phyloP scores from a whole-genome alignment of 2,329 filamentous ascomycete genomes.

The Cercospora berteroae region DNA sequence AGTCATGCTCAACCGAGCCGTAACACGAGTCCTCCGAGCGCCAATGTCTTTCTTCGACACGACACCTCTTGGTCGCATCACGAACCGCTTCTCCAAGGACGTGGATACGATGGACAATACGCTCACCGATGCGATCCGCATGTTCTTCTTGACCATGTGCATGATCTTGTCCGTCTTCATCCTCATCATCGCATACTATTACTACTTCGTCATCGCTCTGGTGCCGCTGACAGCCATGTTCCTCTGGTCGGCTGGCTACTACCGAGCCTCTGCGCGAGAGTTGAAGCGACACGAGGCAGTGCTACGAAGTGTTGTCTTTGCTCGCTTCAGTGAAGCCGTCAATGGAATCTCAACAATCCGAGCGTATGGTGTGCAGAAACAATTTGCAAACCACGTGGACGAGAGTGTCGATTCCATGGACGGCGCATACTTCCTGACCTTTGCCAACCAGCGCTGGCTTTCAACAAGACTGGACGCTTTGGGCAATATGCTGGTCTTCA shows the following conservation, averaged over 20 bases:
- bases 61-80: constrained; percentile 89
- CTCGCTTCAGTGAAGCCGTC: constrained; percentile 86
- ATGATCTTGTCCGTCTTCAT: constrained; percentile 82
- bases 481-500: constrained; percentile 80
- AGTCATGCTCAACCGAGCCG: constrained; percentile 75
- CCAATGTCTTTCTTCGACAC: constrained; percentile 95
- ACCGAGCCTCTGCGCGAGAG: constrained; percentile 85
- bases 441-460: constrained; percentile 93
- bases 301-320: constrained; percentile 81
- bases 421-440: constrained; percentile 89
- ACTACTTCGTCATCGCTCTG: constrained; percentile 75
- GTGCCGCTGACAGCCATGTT: constrained; percentile 72
- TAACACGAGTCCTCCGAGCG: constrained; percentile 68
- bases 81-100: constrained; percentile 92
- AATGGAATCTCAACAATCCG: constrained; percentile 80
- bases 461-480: constrained; percentile 81
- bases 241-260: constrained; percentile 79
- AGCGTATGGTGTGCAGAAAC: constrained; percentile 77
- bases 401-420: constrained; percentile 86
- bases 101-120: constrained; percentile 94
- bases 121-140: constrained; percentile 81
- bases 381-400: constrained; percentile 69
- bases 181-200: constrained; percentile 91
- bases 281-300: constrained; percentile 93
- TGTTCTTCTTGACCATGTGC: constrained; percentile 83